phyloP scores from a whole-genome alignment of 2,329 filamentous ascomycete genomes.

The Pseudocercospora musae region DNA sequence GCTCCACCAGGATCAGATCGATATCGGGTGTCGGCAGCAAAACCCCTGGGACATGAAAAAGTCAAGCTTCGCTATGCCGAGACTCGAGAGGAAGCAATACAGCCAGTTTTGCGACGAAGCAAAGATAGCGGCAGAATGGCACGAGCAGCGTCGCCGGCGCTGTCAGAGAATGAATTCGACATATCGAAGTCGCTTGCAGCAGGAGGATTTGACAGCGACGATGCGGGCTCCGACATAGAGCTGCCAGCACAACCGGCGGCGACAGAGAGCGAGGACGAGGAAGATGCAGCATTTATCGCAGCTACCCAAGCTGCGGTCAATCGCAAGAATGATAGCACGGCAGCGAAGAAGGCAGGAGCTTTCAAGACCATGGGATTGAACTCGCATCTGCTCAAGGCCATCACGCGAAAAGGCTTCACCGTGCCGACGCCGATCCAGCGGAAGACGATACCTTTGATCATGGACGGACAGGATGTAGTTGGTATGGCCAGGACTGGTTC shows the following conservation, averaged over 20 bases:
- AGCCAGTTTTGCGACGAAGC: not conserved
- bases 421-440: constrained; percentile 96
- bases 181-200: constrained; percentile 68
- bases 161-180: constrained; percentile 87
- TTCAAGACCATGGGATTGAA: constrained; percentile 95
- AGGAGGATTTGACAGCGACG: constrained; percentile 50
- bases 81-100: not conserved
- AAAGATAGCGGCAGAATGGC: constrained; percentile 11
- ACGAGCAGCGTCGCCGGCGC: constrained; percentile 71
- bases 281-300: constrained; percentile 84
- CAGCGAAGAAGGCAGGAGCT: constrained; percentile 90
- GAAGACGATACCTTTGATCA: constrained; percentile 88
- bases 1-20: not conserved
- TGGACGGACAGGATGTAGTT: constrained; percentile 92
- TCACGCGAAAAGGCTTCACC: constrained; percentile 88
- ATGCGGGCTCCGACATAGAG: constrained; percentile 6
- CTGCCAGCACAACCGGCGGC: constrained; percentile 7
- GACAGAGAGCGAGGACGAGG: constrained; percentile 31
- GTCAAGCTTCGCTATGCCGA: not conserved
- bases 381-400: constrained; percentile 79
- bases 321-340: constrained; percentile 76
- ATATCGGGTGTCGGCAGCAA: not conserved
- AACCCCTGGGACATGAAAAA: not conserved
- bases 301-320: constrained; percentile 83
- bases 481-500: constrained; percentile 99